Percentiles rank a stretch among this genome's conserved stretches.
Evolutionary conservation across 352 stramenopile species (phyloP).

Genomic region (Pythium volutum): DNA sequence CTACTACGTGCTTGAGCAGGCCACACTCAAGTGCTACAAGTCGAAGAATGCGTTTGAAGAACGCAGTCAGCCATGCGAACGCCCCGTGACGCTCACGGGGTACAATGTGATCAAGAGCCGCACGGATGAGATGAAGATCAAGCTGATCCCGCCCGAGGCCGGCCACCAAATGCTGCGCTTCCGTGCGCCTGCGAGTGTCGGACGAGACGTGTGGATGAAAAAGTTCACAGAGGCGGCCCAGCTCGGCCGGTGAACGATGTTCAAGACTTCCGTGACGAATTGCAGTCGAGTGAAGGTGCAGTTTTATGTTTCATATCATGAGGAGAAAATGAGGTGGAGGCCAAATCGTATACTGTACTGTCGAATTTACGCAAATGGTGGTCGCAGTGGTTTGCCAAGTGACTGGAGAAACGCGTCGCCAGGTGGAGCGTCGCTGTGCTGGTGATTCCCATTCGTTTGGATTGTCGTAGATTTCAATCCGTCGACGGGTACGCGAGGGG

Average conservation of each 20-base stretch:
- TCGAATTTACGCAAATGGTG: constrained; percentile 11
- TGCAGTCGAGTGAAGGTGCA: not conserved
- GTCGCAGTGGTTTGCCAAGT: constrained; percentile 17
- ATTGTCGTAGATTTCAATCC: constrained; percentile 16
- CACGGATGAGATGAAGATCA: constrained; percentile 81
- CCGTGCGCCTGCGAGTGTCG: constrained; percentile 64
- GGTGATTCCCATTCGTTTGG: not conserved
- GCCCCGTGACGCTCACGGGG: constrained; percentile 53
- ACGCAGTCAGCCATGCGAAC: constrained; percentile 45
- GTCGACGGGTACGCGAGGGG: not conserved
- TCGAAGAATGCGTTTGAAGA: constrained; percentile 76
- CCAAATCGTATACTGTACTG: too few species aligned
- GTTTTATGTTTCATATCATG: not conserved
- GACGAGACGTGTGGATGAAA: constrained; percentile 76
- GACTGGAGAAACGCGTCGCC: constrained; percentile 12
- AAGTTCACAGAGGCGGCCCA: constrained; percentile 69
- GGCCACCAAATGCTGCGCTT: constrained; percentile 68
- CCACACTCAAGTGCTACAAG: constrained; percentile 65
- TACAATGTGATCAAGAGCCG: constrained; percentile 67
- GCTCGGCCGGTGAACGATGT: constrained; percentile 21
- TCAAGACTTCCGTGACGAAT: too few species aligned
- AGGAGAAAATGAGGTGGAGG: too few species aligned
- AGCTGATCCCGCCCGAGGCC: constrained; percentile 63
- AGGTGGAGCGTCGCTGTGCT: not conserved
- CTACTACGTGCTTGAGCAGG: constrained; percentile 70